Conservation (phyloP, 2,329 filamentous ascomycete species). For the Ceratocystis colombiana region DNA sequence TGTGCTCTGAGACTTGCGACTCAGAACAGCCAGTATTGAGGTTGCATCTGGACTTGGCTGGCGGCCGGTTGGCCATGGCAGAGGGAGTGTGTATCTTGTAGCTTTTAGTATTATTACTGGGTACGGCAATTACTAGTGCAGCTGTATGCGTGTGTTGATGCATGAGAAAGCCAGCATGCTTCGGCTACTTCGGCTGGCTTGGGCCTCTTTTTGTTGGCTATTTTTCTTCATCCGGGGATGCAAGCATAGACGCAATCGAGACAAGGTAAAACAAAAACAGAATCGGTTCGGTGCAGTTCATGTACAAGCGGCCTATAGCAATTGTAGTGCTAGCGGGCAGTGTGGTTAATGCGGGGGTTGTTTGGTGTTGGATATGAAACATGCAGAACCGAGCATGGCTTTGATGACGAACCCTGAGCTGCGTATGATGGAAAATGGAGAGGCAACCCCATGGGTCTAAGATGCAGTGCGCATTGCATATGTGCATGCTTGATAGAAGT, state of each 20-base stretch:
- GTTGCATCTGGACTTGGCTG: background rate
- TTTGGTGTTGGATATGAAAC: background rate
- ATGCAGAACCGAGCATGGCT: constrained; percentile 11
- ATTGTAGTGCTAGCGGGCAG: too few relatives aligned
- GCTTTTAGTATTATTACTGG: background rate
- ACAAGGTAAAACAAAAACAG: too few relatives aligned
- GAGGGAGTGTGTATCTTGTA: background rate
- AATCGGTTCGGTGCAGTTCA: too few relatives aligned
- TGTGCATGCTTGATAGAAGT: background rate
- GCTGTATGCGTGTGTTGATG: background rate
- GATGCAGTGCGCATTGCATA: background rate
- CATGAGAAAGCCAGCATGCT: background rate
- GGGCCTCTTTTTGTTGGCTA: background rate
- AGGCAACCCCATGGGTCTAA: background rate
- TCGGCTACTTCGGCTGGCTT: constrained; percentile 2
- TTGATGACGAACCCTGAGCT: background rate
- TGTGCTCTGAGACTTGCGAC: constrained; percentile 2
- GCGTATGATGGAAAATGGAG: background rate
- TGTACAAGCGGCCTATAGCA: too few relatives aligned
- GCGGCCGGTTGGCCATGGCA: background rate
- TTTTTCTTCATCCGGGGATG: too few relatives aligned
- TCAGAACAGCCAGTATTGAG: background rate
- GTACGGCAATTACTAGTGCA: background rate
- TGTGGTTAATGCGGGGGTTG: background rate
- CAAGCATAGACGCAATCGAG: too few relatives aligned